Evolutionary conservation across 768 basidiomycete species (phyloP), one percentile per base, ranked within the genome.

Genomic region (Gymnopilus dilepis): DNA sequence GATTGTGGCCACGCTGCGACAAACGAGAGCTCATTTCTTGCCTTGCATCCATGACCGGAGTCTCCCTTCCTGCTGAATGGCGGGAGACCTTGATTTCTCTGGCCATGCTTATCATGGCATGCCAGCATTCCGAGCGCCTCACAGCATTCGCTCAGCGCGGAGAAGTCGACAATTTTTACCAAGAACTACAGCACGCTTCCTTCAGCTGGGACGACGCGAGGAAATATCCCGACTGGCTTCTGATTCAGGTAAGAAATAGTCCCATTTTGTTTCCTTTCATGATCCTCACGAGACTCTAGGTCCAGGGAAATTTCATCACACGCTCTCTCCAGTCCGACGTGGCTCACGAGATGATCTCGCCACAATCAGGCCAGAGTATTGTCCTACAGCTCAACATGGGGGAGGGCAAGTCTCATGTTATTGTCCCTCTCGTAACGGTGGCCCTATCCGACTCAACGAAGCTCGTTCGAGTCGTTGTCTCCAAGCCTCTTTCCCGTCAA

Each of bases 361-460:
- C 85, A 0, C 58, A 56, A 1, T 74, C 70, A 0, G 59, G 62
- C 2, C 15, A 63, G 7, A 86, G 81, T 50, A 77, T 78, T 0
- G 67, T 75, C 6, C 71, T 82, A 28, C 84, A 86, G 40, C 77
- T 86, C 15, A 84, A 86, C 51, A 86, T 86, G 84, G 84, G 84
- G 2, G 84, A 86, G 56, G 85, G 84, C 1, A 85, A 86, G 60
- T 78, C 82, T 11, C 75, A 77, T 3, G 82, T 83, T 4, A 86
- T 86, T 19, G 75, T 85, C 2, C 85, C 85, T 0, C 70, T 85
- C 30, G 69, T 76, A 1, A 71, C 74, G 0, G 65, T 75, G 4
- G 65, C 67, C 3, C 73, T 86, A 12, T 79, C 85, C 0, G 72
- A 86, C 63, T 77, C 80, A 1, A 15, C 72, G 2, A 77, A 71